phyloP scores from a whole-genome alignment of 768 basidiomycete species.

The Calvatia gigantea region DNA sequence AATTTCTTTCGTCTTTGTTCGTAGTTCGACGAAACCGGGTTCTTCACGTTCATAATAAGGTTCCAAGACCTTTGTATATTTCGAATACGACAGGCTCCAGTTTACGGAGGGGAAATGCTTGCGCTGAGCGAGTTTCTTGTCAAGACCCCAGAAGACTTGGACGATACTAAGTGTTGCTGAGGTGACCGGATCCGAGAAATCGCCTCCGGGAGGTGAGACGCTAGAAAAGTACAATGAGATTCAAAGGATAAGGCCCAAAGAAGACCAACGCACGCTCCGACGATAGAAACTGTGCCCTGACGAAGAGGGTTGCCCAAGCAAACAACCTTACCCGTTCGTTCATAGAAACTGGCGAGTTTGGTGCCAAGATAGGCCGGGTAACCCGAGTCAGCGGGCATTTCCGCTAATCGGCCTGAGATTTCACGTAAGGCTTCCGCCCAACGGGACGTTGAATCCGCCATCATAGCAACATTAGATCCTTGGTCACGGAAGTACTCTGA shows the following conservation, averaged over 20 bases:
- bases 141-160: constrained; percentile 99
- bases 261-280: constrained; percentile 86
- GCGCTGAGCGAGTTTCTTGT: constrained; percentile 97
- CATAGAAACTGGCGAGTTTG: constrained; percentile 97
- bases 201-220: constrained; percentile 98
- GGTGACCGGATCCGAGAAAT: constrained; percentile 98
- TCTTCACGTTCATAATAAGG: constrained; percentile 87
- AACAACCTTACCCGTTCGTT: constrained; percentile 94
- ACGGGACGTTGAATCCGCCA: constrained; percentile 98
- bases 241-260: background rate
- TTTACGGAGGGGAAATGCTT: constrained; percentile 99
- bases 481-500: constrained; percentile 99
- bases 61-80: constrained; percentile 93
- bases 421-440: constrained; percentile 99
- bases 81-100: constrained; percentile 99
- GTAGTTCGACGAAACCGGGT: constrained; percentile 93
- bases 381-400: constrained; percentile 99
- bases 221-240: constrained; percentile 36
- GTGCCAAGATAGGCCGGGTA: constrained; percentile 97
- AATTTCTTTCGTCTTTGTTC: constrained; percentile 92
- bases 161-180: constrained; percentile 97
- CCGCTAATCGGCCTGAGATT: constrained; percentile 97
- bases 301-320: constrained; percentile 87
- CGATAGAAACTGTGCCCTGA: constrained; percentile 94
- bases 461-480: constrained; percentile 96